Base-by-base conservation (phyloP, 371 early-diverging fungal genomes). In the Mucor circinelloides region DNA sequence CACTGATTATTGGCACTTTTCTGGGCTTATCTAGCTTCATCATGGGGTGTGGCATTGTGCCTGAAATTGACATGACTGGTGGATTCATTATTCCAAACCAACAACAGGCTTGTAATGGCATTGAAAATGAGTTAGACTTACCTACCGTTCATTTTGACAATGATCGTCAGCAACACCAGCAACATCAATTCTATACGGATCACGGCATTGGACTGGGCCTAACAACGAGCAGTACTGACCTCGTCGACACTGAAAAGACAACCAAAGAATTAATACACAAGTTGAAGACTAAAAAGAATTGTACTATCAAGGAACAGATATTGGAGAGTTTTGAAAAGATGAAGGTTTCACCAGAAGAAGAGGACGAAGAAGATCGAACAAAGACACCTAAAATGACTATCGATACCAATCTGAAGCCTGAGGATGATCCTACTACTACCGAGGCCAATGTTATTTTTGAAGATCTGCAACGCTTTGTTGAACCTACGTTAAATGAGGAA, bases 21-120 rank as follows among this genome's bases (percentile, higher is more conserved):
- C 80, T 89, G 64, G 81, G 88, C n/a, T 73, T 87, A 36, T 85
- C 84, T 60, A 81, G 85, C 60, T 84, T 87, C 74, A 86, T 84
- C 9, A 71, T 89, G 7, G 82, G 87, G 6, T 88, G 87, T 50
- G 90, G 89, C 19, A 84, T 90, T 28, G 81, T 85, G 1, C 89
- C 90, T 0, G 90, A 90, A 64, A 70, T 87, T 36, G 90, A 90
- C 58, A 85, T 85, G 84, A 79, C 79, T 7, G 89, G 90, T 31
- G 90, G 90, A 7, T 79, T 74, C 56, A 62, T 19, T 50, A 15
- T 50, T 17, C 19, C 32, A 1, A 25, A 9, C 21, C 17, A 58
- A 56, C 27, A 46, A 60, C 34, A 38, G 36, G n/a, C 40, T 68
- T 46, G 75, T 36, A 30, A n/a, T 40, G 68, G 80, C 21, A 75